A percentile compares a stretch with the other conserved stretches of the same genome.
These are phyloP conservation scores for Chenopodium suecicum DNA, from an alignment of 148 eudicot species.

Conservation along the genomic window DNA sequence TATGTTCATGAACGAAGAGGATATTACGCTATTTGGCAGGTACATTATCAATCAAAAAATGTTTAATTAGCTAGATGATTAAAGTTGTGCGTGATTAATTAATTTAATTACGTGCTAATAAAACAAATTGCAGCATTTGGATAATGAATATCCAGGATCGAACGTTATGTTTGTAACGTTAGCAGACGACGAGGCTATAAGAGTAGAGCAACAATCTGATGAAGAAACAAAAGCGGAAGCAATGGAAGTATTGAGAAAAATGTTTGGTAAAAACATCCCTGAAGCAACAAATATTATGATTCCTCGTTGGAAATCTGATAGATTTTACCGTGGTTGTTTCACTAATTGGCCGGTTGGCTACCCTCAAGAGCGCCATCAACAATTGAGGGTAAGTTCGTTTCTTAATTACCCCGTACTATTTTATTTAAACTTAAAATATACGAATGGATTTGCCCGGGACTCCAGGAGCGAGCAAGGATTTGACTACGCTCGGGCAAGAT, in stretches of 20 bases:
- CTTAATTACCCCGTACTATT: no score
- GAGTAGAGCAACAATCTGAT: constrained; percentile 33
- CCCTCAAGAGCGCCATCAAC: constrained; percentile 19
- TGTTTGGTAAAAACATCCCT: constrained; percentile 37
- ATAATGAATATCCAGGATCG: constrained; percentile 31
- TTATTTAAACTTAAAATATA: neutral
- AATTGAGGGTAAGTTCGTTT: constrained; percentile 24
- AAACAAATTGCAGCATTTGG: constrained; percentile 28
- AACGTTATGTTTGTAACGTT: constrained; percentile 30
- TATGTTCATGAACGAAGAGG: constrained; percentile 35
- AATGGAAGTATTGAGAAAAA: constrained; percentile 32
- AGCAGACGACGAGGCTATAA: constrained; percentile 25
- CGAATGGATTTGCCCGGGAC: no score
- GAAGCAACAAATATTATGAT: constrained; percentile 24
- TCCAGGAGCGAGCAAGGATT: no score
- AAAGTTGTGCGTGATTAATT: no score
- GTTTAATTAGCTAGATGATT: no score
- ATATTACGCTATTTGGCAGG: constrained; percentile 39
- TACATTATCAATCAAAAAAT: neutral
- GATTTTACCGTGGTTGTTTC: constrained; percentile 30
- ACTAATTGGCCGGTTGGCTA: constrained; percentile 38
- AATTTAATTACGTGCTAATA: no score
- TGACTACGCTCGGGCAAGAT: no score
- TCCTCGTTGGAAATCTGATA: constrained; percentile 34
- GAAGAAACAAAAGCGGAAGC: constrained; percentile 32